These are phyloP conservation scores for Heliamphora pulchella DNA, from an alignment of 179 eudicot genomes.

Conservation along the genomic window DNA sequence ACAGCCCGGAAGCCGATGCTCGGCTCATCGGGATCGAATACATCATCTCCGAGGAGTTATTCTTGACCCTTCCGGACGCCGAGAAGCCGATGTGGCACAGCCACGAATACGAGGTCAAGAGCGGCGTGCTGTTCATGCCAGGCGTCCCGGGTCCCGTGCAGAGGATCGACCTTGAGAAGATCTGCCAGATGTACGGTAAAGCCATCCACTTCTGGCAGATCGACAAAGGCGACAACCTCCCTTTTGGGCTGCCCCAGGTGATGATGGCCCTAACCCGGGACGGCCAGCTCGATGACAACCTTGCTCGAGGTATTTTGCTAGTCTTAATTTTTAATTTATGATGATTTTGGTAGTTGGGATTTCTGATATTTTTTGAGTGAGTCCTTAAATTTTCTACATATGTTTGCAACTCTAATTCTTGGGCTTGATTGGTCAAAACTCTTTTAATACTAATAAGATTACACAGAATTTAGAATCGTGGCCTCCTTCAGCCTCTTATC, in stretches of 20 bases:
- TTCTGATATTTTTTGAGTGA: neutral
- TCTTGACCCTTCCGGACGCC: conserved; percentile 56
- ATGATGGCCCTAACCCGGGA: conserved; percentile 95
- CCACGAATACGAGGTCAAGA: conserved; percentile 88
- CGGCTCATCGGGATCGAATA: conserved; percentile 84
- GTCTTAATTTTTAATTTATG: neutral
- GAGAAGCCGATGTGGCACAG: conserved; percentile 89
- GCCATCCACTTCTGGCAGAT: conserved; percentile 86
- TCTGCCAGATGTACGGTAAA: conserved; percentile 73
- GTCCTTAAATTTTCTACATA: no score
- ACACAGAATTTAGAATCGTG: no score
- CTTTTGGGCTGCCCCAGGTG: conserved; percentile 73
- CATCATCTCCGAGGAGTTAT: conserved; percentile 64
- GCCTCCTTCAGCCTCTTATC: no score
- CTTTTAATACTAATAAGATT: no score
- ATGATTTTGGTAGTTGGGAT: neutral
- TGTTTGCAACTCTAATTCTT: no score
- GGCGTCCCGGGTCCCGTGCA: conserved; percentile 62
- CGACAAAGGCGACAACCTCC: conserved; percentile 67
- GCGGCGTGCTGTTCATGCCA: conserved; percentile 74
- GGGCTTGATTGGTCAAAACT: no score
- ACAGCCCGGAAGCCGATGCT: conserved; percentile 55
- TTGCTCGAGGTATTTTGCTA: conserved; percentile 37
- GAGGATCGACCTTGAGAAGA: conserved; percentile 62
- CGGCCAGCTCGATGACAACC: conserved; percentile 54